phyloP scores from a whole-genome alignment of 2,329 filamentous ascomycete genomes.

The Aciculosporium take region DNA sequence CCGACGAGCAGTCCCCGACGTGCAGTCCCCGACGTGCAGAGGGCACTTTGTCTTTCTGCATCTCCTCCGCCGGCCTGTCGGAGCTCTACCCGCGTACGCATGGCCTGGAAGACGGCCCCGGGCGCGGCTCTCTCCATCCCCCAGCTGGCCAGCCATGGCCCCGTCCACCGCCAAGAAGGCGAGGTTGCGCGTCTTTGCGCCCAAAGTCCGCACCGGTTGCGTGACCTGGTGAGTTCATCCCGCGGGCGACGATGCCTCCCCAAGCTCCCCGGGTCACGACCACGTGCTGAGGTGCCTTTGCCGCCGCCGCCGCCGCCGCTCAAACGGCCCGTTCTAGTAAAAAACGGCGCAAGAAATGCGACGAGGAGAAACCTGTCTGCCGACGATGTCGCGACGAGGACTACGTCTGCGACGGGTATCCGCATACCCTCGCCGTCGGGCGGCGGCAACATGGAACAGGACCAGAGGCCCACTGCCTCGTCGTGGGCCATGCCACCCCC shows the following conservation, averaged over 20 bases:
- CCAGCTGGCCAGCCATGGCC: slow-evolving; percentile 1
- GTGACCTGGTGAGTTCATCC: slow-evolving; percentile 1
- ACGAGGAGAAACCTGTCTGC: slow-evolving; percentile 2
- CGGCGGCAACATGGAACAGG: not conserved
- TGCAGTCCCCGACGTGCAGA: not conserved
- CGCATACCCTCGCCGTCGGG: not conserved
- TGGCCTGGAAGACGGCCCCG: not conserved
- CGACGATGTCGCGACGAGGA: slow-evolving; percentile 3
- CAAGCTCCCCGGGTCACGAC: too few relatives aligned
- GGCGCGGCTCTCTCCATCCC: not conserved
- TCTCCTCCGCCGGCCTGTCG: not conserved
- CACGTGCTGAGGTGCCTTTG: not conserved
- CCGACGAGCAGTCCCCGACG: too few relatives aligned
- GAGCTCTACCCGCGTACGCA: not conserved
- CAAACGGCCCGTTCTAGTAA: not conserved
- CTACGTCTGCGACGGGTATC: slow-evolving; percentile 2
- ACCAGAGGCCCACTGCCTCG: not conserved
- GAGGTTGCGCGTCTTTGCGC: slow-evolving; percentile 1
- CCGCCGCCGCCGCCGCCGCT: not conserved
- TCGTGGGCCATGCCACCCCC: not conserved
- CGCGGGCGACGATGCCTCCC: not conserved
- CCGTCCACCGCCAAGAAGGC: slow-evolving; percentile 1
- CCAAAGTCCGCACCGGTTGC: slow-evolving; percentile 4
- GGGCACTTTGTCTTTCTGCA: not conserved
- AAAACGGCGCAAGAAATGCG: slow-evolving; percentile 4